Evolutionary conservation across 768 basidiomycete genomes (phyloP).

Genomic region (Lentinula aciculospora): DNA sequence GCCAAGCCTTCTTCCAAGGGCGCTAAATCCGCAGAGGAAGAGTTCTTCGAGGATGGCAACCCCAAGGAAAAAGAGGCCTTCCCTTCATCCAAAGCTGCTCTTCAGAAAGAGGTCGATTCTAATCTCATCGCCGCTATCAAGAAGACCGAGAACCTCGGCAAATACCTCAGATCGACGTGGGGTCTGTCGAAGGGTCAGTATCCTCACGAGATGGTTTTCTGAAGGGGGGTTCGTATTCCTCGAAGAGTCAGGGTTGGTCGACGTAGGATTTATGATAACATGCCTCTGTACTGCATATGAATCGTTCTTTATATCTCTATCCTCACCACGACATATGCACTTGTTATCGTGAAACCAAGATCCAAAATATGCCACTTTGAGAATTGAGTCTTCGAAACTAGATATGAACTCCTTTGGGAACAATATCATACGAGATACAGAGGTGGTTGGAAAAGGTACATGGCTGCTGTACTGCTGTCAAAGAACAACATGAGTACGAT

Average conservation of each 20-base stretch:
- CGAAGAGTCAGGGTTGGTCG: conserved; percentile 7
- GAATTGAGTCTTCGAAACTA: too few relatives aligned
- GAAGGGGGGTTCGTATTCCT: conserved; percentile 19
- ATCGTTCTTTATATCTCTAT: conserved; percentile 2
- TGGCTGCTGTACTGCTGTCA: too few relatives aligned
- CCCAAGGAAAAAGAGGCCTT: conserved; percentile 84
- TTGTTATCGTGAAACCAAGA: too few relatives aligned
- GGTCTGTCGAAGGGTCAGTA: conserved; percentile 96
- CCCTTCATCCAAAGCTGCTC: conserved; percentile 80
- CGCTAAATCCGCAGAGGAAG: conserved; percentile 82
- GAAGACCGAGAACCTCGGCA: conserved; percentile 84
- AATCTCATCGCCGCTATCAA: conserved; percentile 78
- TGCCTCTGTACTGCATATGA: conserved; percentile 10
- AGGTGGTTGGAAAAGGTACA: too few relatives aligned
- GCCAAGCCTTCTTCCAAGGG: conserved; percentile 69
- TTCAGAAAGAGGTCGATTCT: conserved; percentile 87
- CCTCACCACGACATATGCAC: not conserved
- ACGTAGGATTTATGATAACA: conserved; percentile 9
- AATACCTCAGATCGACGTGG: conserved; percentile 91
- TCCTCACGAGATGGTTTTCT: conserved; percentile 94
- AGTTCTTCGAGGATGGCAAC: conserved; percentile 95
- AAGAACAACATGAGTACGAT: not conserved
- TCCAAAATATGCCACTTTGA: too few relatives aligned
- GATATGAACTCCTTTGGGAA: too few relatives aligned
- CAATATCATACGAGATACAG: too few relatives aligned